A percentile compares a stretch with the other conserved stretches of the same genome.
These are phyloP conservation scores for Trichoderma arundinaceum DNA, from an alignment of 2,329 filamentous ascomycete genomes.

Conservation along the genomic window DNA sequence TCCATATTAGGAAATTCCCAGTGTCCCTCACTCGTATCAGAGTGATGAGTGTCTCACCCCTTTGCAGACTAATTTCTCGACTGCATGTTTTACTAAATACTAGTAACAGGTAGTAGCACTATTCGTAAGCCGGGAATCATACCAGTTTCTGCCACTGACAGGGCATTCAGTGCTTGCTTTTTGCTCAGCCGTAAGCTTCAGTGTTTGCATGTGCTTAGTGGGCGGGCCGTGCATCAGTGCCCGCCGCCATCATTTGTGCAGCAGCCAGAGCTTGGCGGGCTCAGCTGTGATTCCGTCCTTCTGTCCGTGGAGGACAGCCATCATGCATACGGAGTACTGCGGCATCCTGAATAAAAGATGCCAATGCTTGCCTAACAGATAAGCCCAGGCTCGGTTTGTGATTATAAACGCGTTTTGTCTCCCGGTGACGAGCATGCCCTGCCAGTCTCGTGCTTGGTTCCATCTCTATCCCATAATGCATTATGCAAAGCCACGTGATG, in stretches of 20 bases:
- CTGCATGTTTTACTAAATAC: conserved; percentile 7
- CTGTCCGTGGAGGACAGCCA: too few relatives aligned
- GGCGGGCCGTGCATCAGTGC: not conserved
- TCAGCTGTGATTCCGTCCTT: not conserved
- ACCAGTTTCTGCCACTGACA: not conserved
- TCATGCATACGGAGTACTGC: not conserved
- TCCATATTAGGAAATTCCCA: conserved; percentile 18
- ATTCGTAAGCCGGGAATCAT: conserved; percentile 11
- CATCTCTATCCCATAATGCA: not conserved
- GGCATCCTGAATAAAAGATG: too few relatives aligned
- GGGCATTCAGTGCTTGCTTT: not conserved
- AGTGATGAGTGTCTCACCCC: conserved; percentile 17
- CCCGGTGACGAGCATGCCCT: not conserved
- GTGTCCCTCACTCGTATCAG: conserved; percentile 20
- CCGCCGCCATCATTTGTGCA: not conserved
- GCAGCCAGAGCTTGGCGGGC: too few relatives aligned
- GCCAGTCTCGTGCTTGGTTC: not conserved
- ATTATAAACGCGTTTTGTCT: too few relatives aligned
- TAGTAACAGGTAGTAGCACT: not conserved
- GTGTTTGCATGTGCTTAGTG: not conserved
- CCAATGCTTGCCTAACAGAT: too few relatives aligned
- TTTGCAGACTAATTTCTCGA: conserved; percentile 27
- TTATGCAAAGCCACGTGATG: conserved; percentile 20
- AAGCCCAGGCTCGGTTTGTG: too few relatives aligned
- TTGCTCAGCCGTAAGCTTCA: not conserved